Evolutionary conservation across 768 basidiomycete genomes (phyloP).

Genomic region (Podaxis rugospora): DNA sequence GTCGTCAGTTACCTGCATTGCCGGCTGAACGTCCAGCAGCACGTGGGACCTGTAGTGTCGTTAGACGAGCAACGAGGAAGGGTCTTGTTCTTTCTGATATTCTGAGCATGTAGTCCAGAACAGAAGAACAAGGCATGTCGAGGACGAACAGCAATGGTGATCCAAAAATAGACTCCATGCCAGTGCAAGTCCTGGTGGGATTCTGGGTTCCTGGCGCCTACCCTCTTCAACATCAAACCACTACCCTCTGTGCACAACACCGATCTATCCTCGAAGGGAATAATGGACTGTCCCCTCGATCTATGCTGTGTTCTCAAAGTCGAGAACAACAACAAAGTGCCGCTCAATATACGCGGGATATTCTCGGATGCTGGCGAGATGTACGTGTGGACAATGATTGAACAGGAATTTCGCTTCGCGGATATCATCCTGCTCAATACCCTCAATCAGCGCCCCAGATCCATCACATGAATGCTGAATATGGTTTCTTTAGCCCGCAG

Average conservation of each 20-base stretch:
- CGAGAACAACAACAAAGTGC: slow-evolving; percentile 16
- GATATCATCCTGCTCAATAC: not conserved
- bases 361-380: slow-evolving; percentile 19
- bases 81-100: not conserved
- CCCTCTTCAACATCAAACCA: not conserved
- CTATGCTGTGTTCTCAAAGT: slow-evolving; percentile 22
- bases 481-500: slow-evolving; percentile 9
- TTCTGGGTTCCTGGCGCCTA: not conserved
- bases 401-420: not conserved
- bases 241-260: not conserved
- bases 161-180: not conserved
- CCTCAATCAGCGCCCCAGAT: not conserved
- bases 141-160: not conserved
- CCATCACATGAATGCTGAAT: not conserved
- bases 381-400: slow-evolving; percentile 14
- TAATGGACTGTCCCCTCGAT: not conserved
- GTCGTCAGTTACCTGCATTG: too few species aligned
- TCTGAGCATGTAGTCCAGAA: not conserved
- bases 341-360: slow-evolving; percentile 15
- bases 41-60: too few species aligned
- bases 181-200: not conserved
- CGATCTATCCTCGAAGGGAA: not conserved
- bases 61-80: not conserved
- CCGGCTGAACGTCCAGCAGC: too few species aligned
- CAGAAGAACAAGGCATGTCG: not conserved